Conservation (phyloP, 192 early-diverging fungal genomes). For the Coemansia sp. region DNA sequence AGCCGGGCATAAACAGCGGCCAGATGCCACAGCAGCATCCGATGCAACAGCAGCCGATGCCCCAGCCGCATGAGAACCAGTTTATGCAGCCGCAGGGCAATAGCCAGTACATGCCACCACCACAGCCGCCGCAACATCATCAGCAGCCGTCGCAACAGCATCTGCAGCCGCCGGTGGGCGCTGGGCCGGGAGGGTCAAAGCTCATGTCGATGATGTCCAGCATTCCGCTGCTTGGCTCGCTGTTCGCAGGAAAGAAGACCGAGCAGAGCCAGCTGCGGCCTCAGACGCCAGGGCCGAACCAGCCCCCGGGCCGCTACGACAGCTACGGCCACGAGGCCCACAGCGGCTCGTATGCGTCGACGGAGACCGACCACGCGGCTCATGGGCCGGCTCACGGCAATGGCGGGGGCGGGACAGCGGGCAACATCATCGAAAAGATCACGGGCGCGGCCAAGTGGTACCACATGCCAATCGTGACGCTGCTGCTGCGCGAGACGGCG, state of each 20-base stretch:
- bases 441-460: constrained; percentile 28
- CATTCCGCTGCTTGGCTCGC: constrained; percentile 45
- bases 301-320: constrained; percentile 19
- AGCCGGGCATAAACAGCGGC: background rate
- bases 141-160: background rate
- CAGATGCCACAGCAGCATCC: background rate
- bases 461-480: constrained; percentile 27
- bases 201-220: constrained; percentile 43
- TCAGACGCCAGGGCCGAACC: constrained; percentile 8
- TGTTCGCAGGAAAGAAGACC: constrained; percentile 40
- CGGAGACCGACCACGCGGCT: constrained; percentile 9
- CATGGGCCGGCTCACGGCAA: background rate
- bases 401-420: background rate
- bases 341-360: constrained; percentile 21
- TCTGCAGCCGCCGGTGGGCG: constrained; percentile 4
- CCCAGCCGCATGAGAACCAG: constrained; percentile 9
- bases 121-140: background rate
- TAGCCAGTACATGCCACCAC: constrained; percentile 2
- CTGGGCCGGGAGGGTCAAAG: constrained; percentile 23
- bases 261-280: constrained; percentile 10
- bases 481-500: constrained; percentile 29
- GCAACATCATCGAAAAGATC: constrained; percentile 18
- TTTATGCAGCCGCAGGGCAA: background rate
- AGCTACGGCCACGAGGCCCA: constrained; percentile 11
- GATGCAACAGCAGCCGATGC: constrained; percentile 6